Conservation (phyloP, 768 basidiomycete species). For the Suillus subaureus region DNA sequence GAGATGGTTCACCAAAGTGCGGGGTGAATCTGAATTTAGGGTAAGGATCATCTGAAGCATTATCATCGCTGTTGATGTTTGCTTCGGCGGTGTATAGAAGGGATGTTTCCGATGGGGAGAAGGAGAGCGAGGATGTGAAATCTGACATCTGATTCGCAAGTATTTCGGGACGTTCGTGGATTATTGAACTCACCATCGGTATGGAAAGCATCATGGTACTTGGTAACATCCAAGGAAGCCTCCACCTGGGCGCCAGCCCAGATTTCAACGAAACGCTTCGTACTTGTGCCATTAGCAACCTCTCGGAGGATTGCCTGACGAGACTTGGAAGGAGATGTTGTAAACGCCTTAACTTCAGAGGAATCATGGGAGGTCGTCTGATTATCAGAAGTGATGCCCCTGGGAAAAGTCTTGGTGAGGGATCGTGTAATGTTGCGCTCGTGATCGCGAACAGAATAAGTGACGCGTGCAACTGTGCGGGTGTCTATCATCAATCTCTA, state of each 20-base stretch:
- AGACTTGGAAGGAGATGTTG: constrained; percentile 43
- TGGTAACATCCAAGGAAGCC: constrained; percentile 56
- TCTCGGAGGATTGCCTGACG: constrained; percentile 51
- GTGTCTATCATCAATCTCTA: neutral
- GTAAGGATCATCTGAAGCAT: constrained; percentile 28
- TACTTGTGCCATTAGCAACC: constrained; percentile 20
- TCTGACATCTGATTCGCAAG: neutral
- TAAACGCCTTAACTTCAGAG: constrained; percentile 42
- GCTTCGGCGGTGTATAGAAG: neutral
- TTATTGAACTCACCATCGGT: constrained; percentile 50
- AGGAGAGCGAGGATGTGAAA: constrained; percentile 42
- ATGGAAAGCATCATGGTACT: constrained; percentile 60
- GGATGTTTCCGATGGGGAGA: neutral
- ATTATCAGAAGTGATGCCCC: constrained; percentile 12
- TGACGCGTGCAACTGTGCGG: constrained; percentile 43
- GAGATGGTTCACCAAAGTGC: constrained; percentile 6
- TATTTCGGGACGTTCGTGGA: neutral
- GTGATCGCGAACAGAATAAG: constrained; percentile 3
- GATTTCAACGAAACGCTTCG: constrained; percentile 60
- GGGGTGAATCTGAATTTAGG: constrained; percentile 42
- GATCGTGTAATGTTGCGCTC: no score
- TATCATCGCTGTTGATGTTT: constrained; percentile 21
- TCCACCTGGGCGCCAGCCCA: constrained; percentile 51
- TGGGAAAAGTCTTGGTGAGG: constrained; percentile 39
- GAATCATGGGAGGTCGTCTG: constrained; percentile 17